phyloP scores from a whole-genome alignment of 2,329 filamentous ascomycete species.

The Pseudogymnoascus verrucosus region DNA sequence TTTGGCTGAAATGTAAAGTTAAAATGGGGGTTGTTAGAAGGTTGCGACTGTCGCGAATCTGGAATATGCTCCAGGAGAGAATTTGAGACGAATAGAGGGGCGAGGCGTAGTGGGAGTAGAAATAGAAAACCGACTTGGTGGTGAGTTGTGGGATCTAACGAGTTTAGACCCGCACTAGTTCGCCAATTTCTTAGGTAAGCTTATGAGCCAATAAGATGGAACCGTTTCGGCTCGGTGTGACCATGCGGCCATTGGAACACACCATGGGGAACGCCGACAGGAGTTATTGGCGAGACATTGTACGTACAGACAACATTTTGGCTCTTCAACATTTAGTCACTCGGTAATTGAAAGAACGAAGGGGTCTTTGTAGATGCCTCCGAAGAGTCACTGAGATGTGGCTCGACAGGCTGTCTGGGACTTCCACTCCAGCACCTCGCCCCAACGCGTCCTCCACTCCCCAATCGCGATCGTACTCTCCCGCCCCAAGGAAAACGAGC shows the following conservation, averaged over 20 bases:
- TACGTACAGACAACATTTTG: neutral
- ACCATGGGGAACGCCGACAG: neutral
- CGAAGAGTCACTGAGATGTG: conserved; percentile 52
- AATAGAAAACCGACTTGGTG: conserved; percentile 20
- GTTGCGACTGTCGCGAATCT: neutral
- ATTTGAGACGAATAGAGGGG: conserved; percentile 17
- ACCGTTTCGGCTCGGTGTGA: conserved; percentile 1
- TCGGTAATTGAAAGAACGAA: conserved; percentile 8
- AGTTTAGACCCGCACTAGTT: conserved; percentile 9
- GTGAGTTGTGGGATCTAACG: conserved; percentile 14
- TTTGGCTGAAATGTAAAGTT: conserved; percentile 34
- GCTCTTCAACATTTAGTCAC: neutral
- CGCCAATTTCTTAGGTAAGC: conserved; percentile 7
- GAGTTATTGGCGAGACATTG: neutral
- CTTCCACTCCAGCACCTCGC: conserved; percentile 47
- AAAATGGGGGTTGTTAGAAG: conserved; percentile 18
- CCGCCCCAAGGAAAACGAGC: conserved; percentile 59
- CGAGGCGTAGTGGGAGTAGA: conserved; percentile 18
- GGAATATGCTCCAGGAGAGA: conserved; percentile 16
- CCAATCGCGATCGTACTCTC: conserved; percentile 62
- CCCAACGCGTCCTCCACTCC: conserved; percentile 46
- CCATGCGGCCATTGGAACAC: conserved; percentile 1
- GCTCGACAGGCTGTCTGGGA: conserved; percentile 77
- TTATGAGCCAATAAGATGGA: neutral
- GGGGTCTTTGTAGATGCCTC: conserved; percentile 12